Conservation (phyloP, 495 filamentous ascomycete genomes). For the Aeminium ludgeri region DNA sequence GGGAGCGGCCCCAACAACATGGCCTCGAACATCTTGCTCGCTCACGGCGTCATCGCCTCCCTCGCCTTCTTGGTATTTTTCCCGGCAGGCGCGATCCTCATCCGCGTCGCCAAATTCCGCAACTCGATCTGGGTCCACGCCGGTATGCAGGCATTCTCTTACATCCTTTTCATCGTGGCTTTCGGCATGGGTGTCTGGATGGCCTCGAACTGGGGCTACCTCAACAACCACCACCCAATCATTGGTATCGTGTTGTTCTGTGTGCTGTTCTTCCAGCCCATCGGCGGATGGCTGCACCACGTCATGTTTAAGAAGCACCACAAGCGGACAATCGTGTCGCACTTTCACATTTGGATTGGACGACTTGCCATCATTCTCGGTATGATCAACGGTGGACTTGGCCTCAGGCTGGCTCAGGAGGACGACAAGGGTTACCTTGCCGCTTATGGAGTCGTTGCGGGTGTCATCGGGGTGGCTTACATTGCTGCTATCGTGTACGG, state of each 20-base stretch:
- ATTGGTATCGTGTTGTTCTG: slow-evolving; percentile 25
- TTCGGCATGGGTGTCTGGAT: slow-evolving; percentile 17
- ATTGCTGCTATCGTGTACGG: slow-evolving; percentile 9
- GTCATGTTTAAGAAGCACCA: slow-evolving; percentile 21
- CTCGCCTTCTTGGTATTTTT: slow-evolving; percentile 20
- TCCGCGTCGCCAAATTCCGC: slow-evolving; percentile 12
- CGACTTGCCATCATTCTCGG: slow-evolving; percentile 18
- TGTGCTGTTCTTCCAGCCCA: slow-evolving; percentile 23
- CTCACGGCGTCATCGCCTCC: slow-evolving; percentile 15
- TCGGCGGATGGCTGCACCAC: slow-evolving; percentile 23
- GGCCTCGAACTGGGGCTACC: slow-evolving; percentile 3
- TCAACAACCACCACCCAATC: slow-evolving; percentile 19
- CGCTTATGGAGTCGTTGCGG: slow-evolving; percentile 16
- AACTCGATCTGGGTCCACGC: slow-evolving; percentile 16
- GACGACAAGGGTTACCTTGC: not conserved
- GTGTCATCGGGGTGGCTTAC: slow-evolving; percentile 13
- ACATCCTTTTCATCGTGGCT: slow-evolving; percentile 14
- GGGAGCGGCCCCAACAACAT: no score
- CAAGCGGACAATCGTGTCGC: slow-evolving; percentile 20
- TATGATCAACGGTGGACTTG: slow-evolving; percentile 22
- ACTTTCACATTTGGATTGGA: slow-evolving; percentile 22
- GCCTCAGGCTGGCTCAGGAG: slow-evolving; percentile 12
- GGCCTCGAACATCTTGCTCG: slow-evolving; percentile 1
- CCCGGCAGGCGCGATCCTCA: slow-evolving; percentile 17
- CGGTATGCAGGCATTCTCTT: slow-evolving; percentile 12